Percentiles rank a stretch among this genome's conserved stretches.
Evolutionary conservation across 2,329 filamentous ascomycete species (phyloP).

Genomic region (Cordyceps farinosa): DNA sequence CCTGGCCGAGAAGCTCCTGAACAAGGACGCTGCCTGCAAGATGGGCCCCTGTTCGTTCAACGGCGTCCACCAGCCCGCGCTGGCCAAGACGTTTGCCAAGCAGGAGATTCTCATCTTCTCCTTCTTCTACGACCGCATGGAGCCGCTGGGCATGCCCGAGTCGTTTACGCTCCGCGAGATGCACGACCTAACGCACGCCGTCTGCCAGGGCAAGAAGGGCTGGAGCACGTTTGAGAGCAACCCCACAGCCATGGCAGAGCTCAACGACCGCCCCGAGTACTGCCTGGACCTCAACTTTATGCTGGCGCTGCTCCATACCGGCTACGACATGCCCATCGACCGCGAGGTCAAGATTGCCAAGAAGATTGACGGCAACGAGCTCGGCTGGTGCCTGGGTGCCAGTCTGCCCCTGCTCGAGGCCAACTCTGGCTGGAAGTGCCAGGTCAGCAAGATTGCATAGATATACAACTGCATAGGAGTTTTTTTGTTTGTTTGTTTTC

Average conservation of each 20-base stretch:
- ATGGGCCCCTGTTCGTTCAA: slow-evolving; percentile 97
- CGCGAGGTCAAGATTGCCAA: slow-evolving; percentile 97
- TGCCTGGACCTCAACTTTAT: slow-evolving; percentile 97
- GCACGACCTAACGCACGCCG: slow-evolving; percentile 76
- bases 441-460: slow-evolving; percentile 66
- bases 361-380: slow-evolving; percentile 95
- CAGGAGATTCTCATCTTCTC: slow-evolving; percentile 97
- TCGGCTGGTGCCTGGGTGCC: slow-evolving; percentile 96
- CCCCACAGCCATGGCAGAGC: slow-evolving; percentile 73
- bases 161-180: slow-evolving; percentile 91
- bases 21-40: slow-evolving; percentile 78
- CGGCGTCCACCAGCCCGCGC: slow-evolving; percentile 87
- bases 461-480: slow-evolving; percentile 1
- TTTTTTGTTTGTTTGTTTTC: slow-evolving; percentile 17
- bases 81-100: slow-evolving; percentile 84
- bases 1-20: slow-evolving; percentile 83
- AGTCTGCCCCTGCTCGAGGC: slow-evolving; percentile 81
- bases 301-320: slow-evolving; percentile 86
- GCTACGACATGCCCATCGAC: slow-evolving; percentile 96
- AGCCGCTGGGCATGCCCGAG: slow-evolving; percentile 95
- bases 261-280: slow-evolving; percentile 78
- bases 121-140: slow-evolving; percentile 95
- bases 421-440: slow-evolving; percentile 86
- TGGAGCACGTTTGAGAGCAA: slow-evolving; percentile 82
- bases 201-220: slow-evolving; percentile 71